phyloP scores from a whole-genome alignment of 2,329 filamentous ascomycete species.

The Thielaviopsis populi region DNA sequence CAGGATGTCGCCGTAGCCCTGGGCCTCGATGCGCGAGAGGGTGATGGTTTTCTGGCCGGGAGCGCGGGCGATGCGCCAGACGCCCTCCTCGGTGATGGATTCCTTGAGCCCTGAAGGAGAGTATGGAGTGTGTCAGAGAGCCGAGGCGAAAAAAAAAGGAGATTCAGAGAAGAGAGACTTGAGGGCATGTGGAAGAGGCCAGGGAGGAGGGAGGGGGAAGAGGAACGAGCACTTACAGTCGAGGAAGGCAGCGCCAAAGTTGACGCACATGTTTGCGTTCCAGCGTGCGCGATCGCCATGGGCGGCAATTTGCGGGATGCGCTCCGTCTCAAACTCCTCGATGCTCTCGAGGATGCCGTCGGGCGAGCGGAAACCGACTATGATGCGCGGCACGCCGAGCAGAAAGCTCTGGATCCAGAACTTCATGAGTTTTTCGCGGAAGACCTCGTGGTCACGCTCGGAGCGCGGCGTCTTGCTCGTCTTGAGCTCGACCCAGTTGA shows the following conservation, averaged over 20 bases:
- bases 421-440: slow-evolving; percentile 81
- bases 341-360: slow-evolving; percentile 54
- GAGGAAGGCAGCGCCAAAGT: slow-evolving; percentile 66
- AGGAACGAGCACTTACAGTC: slow-evolving; percentile 44
- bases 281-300: slow-evolving; percentile 51
- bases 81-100: slow-evolving; percentile 51
- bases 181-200: neutral
- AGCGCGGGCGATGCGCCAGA: slow-evolving; percentile 63
- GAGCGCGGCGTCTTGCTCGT: slow-evolving; percentile 61
- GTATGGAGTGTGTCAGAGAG: neutral
- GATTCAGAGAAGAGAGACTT: no score
- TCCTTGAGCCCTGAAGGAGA: slow-evolving; percentile 38
- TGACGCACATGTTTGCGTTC: slow-evolving; percentile 90
- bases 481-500: slow-evolving; percentile 92
- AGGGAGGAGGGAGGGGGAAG: neutral
- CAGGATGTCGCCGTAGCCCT: slow-evolving; percentile 60
- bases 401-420: slow-evolving; percentile 97
- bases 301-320: slow-evolving; percentile 62
- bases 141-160: no score
- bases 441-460: slow-evolving; percentile 54
- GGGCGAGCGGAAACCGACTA: slow-evolving; percentile 70
- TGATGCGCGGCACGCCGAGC: slow-evolving; percentile 78
- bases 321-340: slow-evolving; percentile 65
- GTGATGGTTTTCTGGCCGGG: slow-evolving; percentile 53
- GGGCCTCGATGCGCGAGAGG: slow-evolving; percentile 56